Base-by-base conservation (phyloP, 345 rosid species). In the Lepidium didymum region DNA sequence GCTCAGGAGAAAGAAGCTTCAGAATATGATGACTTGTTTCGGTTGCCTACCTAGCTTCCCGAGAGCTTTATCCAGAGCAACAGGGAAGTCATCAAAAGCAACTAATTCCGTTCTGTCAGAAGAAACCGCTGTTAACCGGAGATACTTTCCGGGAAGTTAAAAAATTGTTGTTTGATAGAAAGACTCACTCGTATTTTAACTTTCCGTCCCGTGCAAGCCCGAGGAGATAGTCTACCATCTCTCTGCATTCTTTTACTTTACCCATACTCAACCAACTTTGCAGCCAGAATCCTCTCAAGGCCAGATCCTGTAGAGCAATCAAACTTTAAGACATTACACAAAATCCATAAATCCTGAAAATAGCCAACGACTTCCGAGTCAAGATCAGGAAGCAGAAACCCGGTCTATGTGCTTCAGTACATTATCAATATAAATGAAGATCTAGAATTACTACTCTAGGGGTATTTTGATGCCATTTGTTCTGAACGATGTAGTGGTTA, bases 221-320 rank as follows among this genome's bases (percentile, higher is more conserved):
- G 49, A 93, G 83, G 51, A 93, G 96, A 77, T 87, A 77, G 75
- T 93, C 91, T 62, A 88, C 77, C 97, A 84, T 87, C 21, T 67
- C 69, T 77, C 93, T 75, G 67, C 91, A 82, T 63, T 90, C 94
- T 46, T 56, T 76, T 21, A 86, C 78, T 77, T 83, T 88, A 38
- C 78, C 91, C 1, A 85, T 67, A 72, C 65, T 73, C 75, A 90
- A 6, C 94, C 85, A 87, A 36, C 81, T 90, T 80, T 93, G 96
- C 72, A 93, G 65, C 97, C 98, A 90, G 73, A 93, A 93, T 38
- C 98, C 98, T 67, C 72, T 88, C 83, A 93, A 75, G n/a, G 90
- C 84, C 65, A 90, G 81, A 57, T 89, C 92, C 99, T 90, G 86
- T 74, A 70, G 35, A 47, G 1, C 10, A 27, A 56, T 29, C 12